A percentile compares a stretch with the other conserved stretches of the same genome.
Conservation (phyloP, 164 flowering plant genomes). For the Vitis amurensis region DNA sequence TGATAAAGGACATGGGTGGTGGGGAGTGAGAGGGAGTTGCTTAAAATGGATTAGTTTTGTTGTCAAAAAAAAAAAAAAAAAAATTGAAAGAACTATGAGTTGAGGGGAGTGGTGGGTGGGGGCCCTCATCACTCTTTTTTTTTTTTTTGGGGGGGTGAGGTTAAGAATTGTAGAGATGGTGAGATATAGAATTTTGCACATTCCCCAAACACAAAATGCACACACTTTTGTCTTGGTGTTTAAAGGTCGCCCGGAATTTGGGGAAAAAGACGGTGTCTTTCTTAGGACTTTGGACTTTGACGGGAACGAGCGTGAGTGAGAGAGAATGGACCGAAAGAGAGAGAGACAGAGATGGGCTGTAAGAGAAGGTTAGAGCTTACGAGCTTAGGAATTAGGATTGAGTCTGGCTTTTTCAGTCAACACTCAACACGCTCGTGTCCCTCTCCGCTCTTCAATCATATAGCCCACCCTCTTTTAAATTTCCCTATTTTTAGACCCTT, state of each 20-base stretch:
- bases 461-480: too few relatives aligned
- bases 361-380: too few relatives aligned
- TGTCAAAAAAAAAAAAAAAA: not conserved
- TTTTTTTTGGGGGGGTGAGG: not conserved
- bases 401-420: too few relatives aligned
- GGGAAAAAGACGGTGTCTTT: slow-evolving; percentile 49
- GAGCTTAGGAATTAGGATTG: too few relatives aligned
- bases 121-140: slow-evolving; percentile 6
- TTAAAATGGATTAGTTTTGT: slow-evolving; percentile 5
- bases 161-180: not conserved
- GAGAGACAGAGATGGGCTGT: not conserved
- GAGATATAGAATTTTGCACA: slow-evolving; percentile 40
- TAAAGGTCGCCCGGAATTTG: slow-evolving; percentile 53
- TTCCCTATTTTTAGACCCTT: too few relatives aligned
- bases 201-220: slow-evolving; percentile 32
- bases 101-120: slow-evolving; percentile 8
- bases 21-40: not conserved
- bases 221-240: slow-evolving; percentile 17
- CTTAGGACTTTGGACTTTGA: slow-evolving; percentile 28
- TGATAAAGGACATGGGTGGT: not conserved
- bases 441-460: too few relatives aligned
- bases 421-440: too few relatives aligned
- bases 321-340: not conserved
- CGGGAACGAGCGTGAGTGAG: not conserved
- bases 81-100: too few relatives aligned